Conservation (phyloP, 2,329 filamentous ascomycete genomes). For the Colletotrichum sp. region DNA sequence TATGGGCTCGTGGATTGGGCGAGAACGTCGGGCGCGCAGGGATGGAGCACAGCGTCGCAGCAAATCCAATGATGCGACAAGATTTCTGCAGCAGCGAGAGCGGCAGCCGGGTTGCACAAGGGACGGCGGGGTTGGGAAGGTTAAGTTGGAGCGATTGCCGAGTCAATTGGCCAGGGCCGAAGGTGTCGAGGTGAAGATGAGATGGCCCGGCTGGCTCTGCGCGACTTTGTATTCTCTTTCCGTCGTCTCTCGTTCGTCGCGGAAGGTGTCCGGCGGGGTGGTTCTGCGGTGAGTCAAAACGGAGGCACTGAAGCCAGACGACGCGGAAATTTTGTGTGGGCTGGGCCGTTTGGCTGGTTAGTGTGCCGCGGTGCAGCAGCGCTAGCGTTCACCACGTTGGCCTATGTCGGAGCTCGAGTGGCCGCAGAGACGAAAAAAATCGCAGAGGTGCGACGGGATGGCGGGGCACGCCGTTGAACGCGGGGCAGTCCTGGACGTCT, state of each 20-base stretch:
- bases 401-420: conserved; percentile 25
- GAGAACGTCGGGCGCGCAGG: conserved; percentile 11
- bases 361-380: background rate
- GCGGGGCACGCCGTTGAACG: conserved; percentile 25
- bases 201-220: background rate
- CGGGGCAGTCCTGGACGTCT: conserved; percentile 14
- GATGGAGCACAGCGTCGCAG: conserved; percentile 13
- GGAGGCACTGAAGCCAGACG: background rate
- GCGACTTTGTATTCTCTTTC: conserved; percentile 8
- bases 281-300: conserved; percentile 20
- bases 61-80: conserved; percentile 17
- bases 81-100: conserved; percentile 2
- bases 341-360: background rate
- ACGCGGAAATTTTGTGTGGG: conserved; percentile 19
- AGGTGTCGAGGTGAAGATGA: background rate
- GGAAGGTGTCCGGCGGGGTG: conserved; percentile 12
- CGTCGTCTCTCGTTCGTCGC: background rate
- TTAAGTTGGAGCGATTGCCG: background rate
- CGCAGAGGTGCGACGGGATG: conserved; percentile 11
- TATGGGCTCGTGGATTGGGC: background rate
- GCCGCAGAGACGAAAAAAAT: background rate
- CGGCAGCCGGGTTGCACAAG: background rate
- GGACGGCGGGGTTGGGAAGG: background rate
- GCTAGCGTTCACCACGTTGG: conserved; percentile 16
- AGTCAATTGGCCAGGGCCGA: conserved; percentile 9